A percentile compares a stretch with the other conserved stretches of the same genome.
Evolutionary conservation across 2,329 filamentous ascomycete genomes (phyloP).

Genomic region (Phyllosticta citribraziliensis): DNA sequence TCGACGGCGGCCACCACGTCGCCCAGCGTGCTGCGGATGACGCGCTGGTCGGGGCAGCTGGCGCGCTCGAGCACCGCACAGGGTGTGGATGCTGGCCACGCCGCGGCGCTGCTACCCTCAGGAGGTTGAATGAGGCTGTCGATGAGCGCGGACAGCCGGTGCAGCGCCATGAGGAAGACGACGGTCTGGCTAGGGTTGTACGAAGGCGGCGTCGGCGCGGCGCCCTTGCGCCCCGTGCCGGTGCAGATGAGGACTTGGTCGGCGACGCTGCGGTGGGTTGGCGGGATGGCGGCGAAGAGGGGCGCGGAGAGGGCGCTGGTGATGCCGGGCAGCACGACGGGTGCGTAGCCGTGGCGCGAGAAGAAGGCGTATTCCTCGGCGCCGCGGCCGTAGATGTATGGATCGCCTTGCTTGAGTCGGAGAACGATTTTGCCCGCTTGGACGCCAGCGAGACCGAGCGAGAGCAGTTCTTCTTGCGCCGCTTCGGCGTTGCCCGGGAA

Average conservation of each 20-base stretch:
- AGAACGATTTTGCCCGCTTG: conserved; percentile 68
- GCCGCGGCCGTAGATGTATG: conserved; percentile 89
- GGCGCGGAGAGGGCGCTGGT: conserved; percentile 82
- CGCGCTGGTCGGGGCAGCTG: conserved; percentile 85
- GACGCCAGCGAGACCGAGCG: conserved; percentile 62
- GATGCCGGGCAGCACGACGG: conserved; percentile 75
- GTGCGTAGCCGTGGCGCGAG: conserved; percentile 56
- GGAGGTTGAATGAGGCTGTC: conserved; percentile 44
- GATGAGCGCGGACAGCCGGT: conserved; percentile 68
- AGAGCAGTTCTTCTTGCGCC: conserved; percentile 81
- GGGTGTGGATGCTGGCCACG: conserved; percentile 68
- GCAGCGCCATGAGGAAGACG: conserved; percentile 91
- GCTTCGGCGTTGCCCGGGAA: conserved; percentile 95
- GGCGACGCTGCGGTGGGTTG: conserved; percentile 79
- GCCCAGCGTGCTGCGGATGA: conserved; percentile 77
- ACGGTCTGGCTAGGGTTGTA: conserved; percentile 71
- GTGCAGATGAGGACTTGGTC: conserved; percentile 96
- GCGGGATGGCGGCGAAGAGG: conserved; percentile 77
- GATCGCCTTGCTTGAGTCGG: conserved; percentile 90
- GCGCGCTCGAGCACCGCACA: conserved; percentile 91
- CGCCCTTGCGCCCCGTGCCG: conserved; percentile 85
- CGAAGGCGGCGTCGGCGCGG: conserved; percentile 67
- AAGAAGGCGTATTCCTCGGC: conserved; percentile 90
- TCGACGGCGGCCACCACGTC: conserved; percentile 76
- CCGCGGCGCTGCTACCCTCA: conserved; percentile 15